A percentile compares a stretch with the other conserved stretches of the same genome.
Conservation (phyloP, 1,139 yeast species). For the Taphrina confusa region DNA sequence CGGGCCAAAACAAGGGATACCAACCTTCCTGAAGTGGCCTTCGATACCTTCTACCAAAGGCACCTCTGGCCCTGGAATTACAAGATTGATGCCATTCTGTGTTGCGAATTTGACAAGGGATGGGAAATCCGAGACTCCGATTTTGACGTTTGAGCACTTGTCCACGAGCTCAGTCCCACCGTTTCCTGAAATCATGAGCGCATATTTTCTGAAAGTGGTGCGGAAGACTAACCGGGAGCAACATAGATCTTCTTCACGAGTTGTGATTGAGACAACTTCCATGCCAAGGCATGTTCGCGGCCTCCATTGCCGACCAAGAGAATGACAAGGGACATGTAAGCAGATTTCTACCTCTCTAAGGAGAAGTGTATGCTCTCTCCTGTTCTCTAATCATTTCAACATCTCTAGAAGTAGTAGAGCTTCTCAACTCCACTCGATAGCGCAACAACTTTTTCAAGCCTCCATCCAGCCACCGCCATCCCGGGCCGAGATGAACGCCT, state of each 20-base stretch:
- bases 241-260: conserved; percentile 73
- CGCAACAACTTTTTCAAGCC: no score
- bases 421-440: no score
- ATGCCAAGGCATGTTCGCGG: conserved; percentile 95
- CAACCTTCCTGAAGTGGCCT: conserved; percentile 64
- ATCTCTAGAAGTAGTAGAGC: no score
- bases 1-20: conserved; percentile 97
- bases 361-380: neutral
- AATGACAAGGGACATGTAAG: conserved; percentile 44
- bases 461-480: no score
- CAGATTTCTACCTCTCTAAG: neutral
- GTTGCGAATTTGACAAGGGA: conserved; percentile 62
- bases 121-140: conserved; percentile 54
- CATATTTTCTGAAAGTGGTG: neutral
- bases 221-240: conserved; percentile 68
- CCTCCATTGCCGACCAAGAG: conserved; percentile 97
- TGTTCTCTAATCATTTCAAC: no score
- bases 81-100: conserved; percentile 68
- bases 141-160: conserved; percentile 70
- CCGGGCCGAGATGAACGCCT: no score
- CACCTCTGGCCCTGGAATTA: conserved; percentile 98
- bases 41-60: conserved; percentile 94
- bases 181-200: conserved; percentile 49
- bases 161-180: conserved; percentile 70
- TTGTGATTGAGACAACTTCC: conserved; percentile 83